A percentile compares a stretch with the other conserved stretches of the same genome.
These are phyloP conservation scores for Graphiopsis chlorocephala DNA, from an alignment of 2,329 filamentous ascomycete genomes.

Conservation along the genomic window DNA sequence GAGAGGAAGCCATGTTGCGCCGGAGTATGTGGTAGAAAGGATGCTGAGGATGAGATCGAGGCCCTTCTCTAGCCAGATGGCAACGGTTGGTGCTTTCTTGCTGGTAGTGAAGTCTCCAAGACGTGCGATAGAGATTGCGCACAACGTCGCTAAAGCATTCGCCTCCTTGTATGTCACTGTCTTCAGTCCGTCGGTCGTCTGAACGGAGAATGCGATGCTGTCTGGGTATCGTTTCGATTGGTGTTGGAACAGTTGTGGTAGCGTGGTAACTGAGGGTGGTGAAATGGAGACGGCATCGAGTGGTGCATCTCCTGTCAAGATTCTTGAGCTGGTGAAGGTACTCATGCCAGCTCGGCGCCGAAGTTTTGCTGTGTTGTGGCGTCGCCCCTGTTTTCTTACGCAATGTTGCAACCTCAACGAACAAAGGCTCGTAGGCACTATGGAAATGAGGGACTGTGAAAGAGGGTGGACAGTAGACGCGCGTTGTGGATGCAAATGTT, in stretches of 20 bases:
- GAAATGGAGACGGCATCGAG: constrained; percentile 19
- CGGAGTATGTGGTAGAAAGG: constrained; percentile 26
- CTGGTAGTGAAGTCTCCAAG: background rate
- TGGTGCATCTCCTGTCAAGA: constrained; percentile 20
- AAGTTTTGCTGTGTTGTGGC: background rate
- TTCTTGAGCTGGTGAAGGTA: background rate
- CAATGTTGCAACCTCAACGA: background rate
- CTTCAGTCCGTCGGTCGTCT: constrained; percentile 18
- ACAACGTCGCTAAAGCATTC: constrained; percentile 19
- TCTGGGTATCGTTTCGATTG: constrained; percentile 18
- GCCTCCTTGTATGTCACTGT: constrained; percentile 23
- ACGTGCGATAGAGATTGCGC: constrained; percentile 17
- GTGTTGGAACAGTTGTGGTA: constrained; percentile 22
- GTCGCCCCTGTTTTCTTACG: background rate
- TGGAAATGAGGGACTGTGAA: background rate
- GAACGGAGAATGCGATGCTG: constrained; percentile 22
- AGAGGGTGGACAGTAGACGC: background rate
- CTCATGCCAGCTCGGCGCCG: background rate
- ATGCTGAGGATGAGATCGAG: constrained; percentile 24
- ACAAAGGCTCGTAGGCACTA: background rate
- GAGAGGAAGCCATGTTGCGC: constrained; percentile 27
- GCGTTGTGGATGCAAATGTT: background rate
- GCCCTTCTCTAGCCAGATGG: constrained; percentile 26
- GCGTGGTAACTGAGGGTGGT: constrained; percentile 21
- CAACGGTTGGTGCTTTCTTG: constrained; percentile 18